Evolutionary conservation across 495 filamentous ascomycete genomes (phyloP).

Genomic region (Terfezia boudieri): DNA sequence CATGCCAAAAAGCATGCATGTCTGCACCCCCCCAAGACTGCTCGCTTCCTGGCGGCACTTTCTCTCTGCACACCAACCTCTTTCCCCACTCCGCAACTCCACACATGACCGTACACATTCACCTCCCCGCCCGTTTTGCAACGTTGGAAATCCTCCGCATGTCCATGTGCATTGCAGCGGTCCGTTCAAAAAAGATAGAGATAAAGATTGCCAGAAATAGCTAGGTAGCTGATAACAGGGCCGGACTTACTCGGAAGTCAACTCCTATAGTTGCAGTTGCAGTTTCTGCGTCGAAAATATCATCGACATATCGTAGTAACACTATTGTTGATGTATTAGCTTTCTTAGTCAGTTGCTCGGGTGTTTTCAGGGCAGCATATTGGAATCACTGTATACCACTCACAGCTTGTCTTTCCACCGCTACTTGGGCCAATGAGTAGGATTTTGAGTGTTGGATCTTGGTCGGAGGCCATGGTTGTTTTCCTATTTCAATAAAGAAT

Average conservation of each 20-base stretch:
- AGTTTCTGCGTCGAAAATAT: conserved; percentile 36
- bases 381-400: background rate
- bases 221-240: too few species aligned
- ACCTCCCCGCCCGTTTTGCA: background rate
- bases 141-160: background rate
- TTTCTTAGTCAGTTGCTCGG: too few species aligned
- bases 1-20: too few species aligned
- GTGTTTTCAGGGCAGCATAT: too few species aligned
- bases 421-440: conserved; percentile 17
- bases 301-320: conserved; percentile 33
- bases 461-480: background rate
- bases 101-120: conserved; percentile 1
- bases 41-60: too few species aligned
- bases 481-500: background rate
- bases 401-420: conserved; percentile 11
- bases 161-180: too few species aligned
- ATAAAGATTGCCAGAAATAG: too few species aligned
- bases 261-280: conserved; percentile 38
- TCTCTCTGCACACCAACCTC: background rate
- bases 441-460: conserved; percentile 1
- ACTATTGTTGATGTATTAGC: conserved; percentile 2
- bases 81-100: background rate
- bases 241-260: conserved; percentile 31
- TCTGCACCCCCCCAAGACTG: too few species aligned
- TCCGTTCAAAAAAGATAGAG: too few species aligned